Base-by-base conservation (phyloP, 768 basidiomycete genomes). In the Mycena capillaripes region DNA sequence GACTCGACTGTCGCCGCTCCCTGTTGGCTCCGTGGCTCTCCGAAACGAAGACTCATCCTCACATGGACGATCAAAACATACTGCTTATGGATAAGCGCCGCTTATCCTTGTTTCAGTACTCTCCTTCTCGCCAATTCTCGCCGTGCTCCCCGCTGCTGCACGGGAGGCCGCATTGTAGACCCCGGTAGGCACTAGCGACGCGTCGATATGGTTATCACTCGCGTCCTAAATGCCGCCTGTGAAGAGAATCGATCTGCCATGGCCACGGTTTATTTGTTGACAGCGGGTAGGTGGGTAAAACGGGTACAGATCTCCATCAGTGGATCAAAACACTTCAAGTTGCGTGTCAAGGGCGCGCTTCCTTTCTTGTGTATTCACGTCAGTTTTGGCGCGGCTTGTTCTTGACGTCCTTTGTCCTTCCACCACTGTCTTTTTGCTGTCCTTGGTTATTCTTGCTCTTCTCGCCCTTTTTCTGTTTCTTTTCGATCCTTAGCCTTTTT, bases 41-140 rank as follows among this genome's bases (percentile, higher is more conserved):
- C n/a, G n/a, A n/a, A n/a, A n/a, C n/a, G n/a, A n/a, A n/a, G n/a
- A n/a, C n/a, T n/a, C n/a, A n/a, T n/a, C n/a, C n/a, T n/a, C n/a
- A n/a, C n/a, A n/a, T n/a, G n/a, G n/a, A n/a, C n/a, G n/a, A n/a
- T n/a, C n/a, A n/a, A 30, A 29, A 48, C 27, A 53, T 53, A 42
- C 55, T 46, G 55, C 66, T 46, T 66, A 66, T 66, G 66, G 66
- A 61, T 46, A 61, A 48, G 60, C 60, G 59, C 59, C 57, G 58
- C 60, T 61, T 61, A 7, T 61, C 21, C n/a, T 29, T 61, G 60
- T 61, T 61, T 61, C 60, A 61, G 7, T 48, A 29, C 44, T 23
- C n/a, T 32, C 46, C 14, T 14, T 17, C n/a, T n/a, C n/a, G n/a
- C n/a, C n/a, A n/a, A n/a, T n/a, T n/a, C n/a, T 34, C 19, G n/a